A percentile compares a stretch with the other conserved stretches of the same genome.
These are phyloP conservation scores for Arctostaphylos glauca DNA, from an alignment of 148 eudicot genomes.

Conservation along the genomic window DNA sequence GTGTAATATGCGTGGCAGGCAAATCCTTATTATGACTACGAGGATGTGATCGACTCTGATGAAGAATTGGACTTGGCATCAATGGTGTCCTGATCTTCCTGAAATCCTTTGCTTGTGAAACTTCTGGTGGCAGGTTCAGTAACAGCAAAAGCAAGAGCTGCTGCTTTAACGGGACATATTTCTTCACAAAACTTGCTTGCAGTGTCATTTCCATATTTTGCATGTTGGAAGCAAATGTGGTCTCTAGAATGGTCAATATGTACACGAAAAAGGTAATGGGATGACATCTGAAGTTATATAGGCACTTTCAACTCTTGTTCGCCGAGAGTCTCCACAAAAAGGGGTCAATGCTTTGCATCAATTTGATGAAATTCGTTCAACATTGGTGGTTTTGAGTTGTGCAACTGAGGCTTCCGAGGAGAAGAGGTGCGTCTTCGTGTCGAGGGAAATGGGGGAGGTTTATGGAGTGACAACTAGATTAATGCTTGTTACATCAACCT, in stretches of 20 bases:
- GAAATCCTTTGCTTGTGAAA: constrained; percentile 15
- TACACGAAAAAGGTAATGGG: no score
- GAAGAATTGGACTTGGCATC: constrained; percentile 85
- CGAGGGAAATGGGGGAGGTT: constrained; percentile 10
- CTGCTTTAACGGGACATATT: no score
- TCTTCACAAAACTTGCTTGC: no score
- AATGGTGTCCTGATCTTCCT: constrained; percentile 49
- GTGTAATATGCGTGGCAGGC: constrained; percentile 44
- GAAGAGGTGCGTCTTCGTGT: background rate
- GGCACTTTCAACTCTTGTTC: no score
- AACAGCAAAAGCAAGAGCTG: no score
- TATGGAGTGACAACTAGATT: constrained; percentile 17
- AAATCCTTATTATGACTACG: constrained; percentile 78
- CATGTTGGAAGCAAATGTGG: no score
- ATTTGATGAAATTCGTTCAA: constrained; percentile 18
- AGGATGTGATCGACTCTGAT: constrained; percentile 78
- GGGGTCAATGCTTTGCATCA: constrained; percentile 37
- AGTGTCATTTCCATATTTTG: no score
- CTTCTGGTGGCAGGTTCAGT: no score
- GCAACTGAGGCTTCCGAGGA: no score
- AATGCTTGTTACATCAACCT: no score
- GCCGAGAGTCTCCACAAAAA: constrained; percentile 26
- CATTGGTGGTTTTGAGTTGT: no score
- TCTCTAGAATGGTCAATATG: background rate
- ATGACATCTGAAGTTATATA: no score